Percentiles rank a stretch among this genome's conserved stretches.
Conservation (phyloP, 1,139 yeast species). For the Kodamaea suecica region DNA sequence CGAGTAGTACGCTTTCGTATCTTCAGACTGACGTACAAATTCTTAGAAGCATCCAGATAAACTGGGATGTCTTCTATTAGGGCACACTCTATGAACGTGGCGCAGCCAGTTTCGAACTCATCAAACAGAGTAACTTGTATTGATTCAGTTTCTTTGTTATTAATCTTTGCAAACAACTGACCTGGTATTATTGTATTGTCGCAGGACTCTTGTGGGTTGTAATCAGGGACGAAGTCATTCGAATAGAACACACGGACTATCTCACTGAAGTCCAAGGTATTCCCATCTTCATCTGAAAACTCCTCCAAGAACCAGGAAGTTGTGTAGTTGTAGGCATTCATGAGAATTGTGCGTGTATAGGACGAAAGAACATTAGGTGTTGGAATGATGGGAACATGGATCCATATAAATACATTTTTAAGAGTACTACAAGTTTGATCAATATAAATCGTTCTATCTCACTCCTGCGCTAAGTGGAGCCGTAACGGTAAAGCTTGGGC, state of each 20-base stretch:
- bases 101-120: slow-evolving; percentile 5
- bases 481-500: too few relatives aligned
- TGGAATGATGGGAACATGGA: too few relatives aligned
- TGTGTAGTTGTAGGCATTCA: slow-evolving; percentile 4
- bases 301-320: slow-evolving; percentile 7
- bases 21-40: too few relatives aligned
- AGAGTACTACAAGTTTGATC: too few relatives aligned
- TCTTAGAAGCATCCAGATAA: neutral
- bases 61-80: slow-evolving; percentile 1
- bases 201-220: slow-evolving; percentile 5
- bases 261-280: slow-evolving; percentile 5
- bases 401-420: too few relatives aligned
- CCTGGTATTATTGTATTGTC: slow-evolving; percentile 2
- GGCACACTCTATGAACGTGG: slow-evolving; percentile 3
- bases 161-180: slow-evolving; percentile 2
- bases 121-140: neutral
- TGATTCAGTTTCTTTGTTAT: neutral
- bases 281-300: slow-evolving; percentile 4
- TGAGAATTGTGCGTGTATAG: neutral
- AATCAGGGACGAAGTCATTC: slow-evolving; percentile 3
- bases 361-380: too few relatives aligned
- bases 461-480: too few relatives aligned
- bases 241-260: slow-evolving; percentile 3
- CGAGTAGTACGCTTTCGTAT: too few relatives aligned
- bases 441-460: too few relatives aligned